phyloP scores from a whole-genome alignment of 108 stramenopile species.

The Asterionellopsis glacialis region DNA sequence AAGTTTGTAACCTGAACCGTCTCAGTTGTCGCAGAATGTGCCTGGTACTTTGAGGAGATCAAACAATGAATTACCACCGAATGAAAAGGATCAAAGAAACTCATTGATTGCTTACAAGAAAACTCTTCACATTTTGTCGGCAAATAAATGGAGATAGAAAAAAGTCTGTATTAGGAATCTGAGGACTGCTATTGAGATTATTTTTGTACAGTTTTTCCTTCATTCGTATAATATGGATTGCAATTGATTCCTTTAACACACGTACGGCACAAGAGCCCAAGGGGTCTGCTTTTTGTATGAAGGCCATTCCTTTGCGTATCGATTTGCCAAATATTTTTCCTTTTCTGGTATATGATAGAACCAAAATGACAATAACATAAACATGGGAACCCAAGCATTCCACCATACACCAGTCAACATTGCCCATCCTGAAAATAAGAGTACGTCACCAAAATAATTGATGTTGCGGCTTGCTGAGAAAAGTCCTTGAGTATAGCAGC shows the following conservation, averaged over 20 bases:
- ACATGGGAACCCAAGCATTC: conserved; percentile 11
- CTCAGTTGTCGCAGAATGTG: no score
- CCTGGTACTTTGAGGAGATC: no score
- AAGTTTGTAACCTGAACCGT: no score
- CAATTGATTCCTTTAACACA: background rate
- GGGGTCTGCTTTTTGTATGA: conserved; percentile 9
- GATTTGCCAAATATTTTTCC: conserved; percentile 11
- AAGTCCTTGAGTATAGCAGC: conserved; percentile 16
- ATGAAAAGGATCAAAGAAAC: no score
- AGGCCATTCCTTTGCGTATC: conserved; percentile 12
- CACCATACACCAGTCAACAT: conserved; percentile 4
- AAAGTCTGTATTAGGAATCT: no score
- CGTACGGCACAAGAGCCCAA: conserved; percentile 11
- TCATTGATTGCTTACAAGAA: no score
- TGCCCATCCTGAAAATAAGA: conserved; percentile 16
- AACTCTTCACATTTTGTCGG: no score
- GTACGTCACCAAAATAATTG: conserved; percentile 17
- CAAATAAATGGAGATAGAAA: no score
- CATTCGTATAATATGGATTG: no score
- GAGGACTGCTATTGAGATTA: no score
- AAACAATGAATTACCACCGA: no score
- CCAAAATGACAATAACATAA: conserved; percentile 12
- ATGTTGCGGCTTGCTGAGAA: conserved; percentile 18
- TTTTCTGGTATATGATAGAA: conserved; percentile 17
- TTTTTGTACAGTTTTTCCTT: no score